Percentiles rank a stretch among this genome's conserved stretches.
Evolutionary conservation across 441 rosid genomes (phyloP).

Genomic region (Adansonia grandidieri): DNA sequence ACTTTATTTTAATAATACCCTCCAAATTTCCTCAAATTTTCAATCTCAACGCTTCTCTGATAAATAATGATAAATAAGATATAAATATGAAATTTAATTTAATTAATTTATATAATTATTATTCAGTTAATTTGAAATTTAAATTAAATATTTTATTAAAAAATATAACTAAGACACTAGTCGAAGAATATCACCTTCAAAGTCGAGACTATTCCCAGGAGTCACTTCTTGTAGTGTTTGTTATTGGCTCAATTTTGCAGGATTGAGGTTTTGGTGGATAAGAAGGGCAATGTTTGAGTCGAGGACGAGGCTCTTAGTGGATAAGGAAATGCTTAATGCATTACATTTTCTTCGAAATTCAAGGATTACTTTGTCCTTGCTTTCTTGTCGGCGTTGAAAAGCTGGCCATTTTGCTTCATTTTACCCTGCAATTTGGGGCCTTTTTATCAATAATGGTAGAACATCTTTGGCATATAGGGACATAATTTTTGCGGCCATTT

Average conservation of each 20-base stretch:
- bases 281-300: not conserved
- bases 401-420: conserved; percentile 8
- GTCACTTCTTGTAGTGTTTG: not conserved
- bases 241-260: not conserved
- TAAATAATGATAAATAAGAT: too few species aligned
- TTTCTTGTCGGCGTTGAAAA: not conserved
- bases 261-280: not conserved
- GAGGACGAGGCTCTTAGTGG: not conserved
- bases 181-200: not conserved
- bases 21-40: not conserved
- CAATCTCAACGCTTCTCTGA: not conserved
- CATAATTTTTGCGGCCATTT: conserved; percentile 4
- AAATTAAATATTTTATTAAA: too few species aligned
- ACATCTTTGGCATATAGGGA: not conserved
- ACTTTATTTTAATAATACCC: not conserved
- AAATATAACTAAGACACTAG: too few species aligned
- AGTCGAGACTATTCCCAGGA: too few species aligned
- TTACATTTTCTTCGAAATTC: not conserved
- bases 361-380: conserved; percentile 15
- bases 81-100: too few species aligned
- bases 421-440: not conserved
- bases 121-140: too few species aligned
- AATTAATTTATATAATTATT: too few species aligned
- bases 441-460: not conserved
- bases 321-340: not conserved